phyloP scores from a whole-genome alignment of 179 eudicot species.

The Nepenthes alata region DNA sequence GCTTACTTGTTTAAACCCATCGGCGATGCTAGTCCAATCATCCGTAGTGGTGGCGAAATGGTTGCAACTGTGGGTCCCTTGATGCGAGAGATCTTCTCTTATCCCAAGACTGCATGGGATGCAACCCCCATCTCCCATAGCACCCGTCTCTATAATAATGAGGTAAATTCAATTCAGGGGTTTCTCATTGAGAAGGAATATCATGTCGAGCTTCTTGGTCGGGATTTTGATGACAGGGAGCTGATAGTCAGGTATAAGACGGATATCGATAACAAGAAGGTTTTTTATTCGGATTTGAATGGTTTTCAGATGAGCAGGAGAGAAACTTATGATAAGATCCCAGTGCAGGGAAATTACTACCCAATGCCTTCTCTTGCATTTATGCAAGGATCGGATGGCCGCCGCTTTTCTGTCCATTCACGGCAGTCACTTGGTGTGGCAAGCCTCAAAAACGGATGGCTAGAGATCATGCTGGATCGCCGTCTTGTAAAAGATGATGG shows the following conservation, averaged over 20 bases:
- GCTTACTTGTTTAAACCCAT: constrained; percentile 84
- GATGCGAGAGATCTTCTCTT: constrained; percentile 70
- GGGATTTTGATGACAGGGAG: constrained; percentile 57
- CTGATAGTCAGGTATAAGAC: constrained; percentile 84
- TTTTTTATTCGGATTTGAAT: constrained; percentile 80
- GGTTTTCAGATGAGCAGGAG: constrained; percentile 97
- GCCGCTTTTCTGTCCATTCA: constrained; percentile 74
- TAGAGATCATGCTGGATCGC: constrained; percentile 94
- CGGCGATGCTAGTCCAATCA: constrained; percentile 66
- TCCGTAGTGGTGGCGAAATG: constrained; percentile 39
- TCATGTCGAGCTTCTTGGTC: constrained; percentile 76
- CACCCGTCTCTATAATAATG: constrained; percentile 58
- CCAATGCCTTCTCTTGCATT: constrained; percentile 97
- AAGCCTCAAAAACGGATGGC: constrained; percentile 72
- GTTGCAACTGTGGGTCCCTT: constrained; percentile 61
- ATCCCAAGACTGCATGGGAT: constrained; percentile 67
- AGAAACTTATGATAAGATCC: constrained; percentile 88
- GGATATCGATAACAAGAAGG: constrained; percentile 50
- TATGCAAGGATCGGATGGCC: constrained; percentile 68
- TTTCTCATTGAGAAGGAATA: constrained; percentile 81
- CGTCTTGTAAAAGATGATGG: constrained; percentile 73
- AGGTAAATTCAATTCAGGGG: constrained; percentile 52
- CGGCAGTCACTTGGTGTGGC: constrained; percentile 92
- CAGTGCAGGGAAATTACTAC: constrained; percentile 90
- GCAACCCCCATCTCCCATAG: constrained; percentile 71